Percentiles rank a stretch among this genome's conserved stretches.
Evolutionary conservation across 2,329 filamentous ascomycete species (phyloP).

Genomic region (Fusarium acutatum): DNA sequence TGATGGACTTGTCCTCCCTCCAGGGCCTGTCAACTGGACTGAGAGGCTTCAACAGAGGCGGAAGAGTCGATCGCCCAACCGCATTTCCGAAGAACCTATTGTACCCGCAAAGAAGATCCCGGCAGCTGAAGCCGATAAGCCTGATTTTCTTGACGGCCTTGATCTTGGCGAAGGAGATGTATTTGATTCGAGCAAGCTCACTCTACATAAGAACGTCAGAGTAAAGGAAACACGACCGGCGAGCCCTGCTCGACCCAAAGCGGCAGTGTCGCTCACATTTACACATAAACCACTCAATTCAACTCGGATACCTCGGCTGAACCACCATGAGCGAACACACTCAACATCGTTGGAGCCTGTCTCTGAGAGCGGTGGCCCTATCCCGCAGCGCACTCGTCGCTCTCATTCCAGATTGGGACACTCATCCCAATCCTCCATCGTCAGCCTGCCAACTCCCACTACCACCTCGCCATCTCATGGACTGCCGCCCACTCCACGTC

Average conservation of each 20-base stretch:
- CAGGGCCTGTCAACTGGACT: slow-evolving; percentile 83
- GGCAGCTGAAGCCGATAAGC: slow-evolving; percentile 59
- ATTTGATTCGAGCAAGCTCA: slow-evolving; percentile 82
- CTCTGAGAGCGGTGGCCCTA: slow-evolving; percentile 84
- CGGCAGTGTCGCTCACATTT: slow-evolving; percentile 88
- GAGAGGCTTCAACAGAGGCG: slow-evolving; percentile 79
- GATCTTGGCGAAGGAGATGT: slow-evolving; percentile 86
- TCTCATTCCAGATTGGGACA: slow-evolving; percentile 75
- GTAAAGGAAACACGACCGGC: slow-evolving; percentile 76
- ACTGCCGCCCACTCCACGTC: slow-evolving; percentile 67
- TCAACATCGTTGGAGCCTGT: slow-evolving; percentile 86
- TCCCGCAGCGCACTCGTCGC: slow-evolving; percentile 64
- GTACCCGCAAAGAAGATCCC: slow-evolving; percentile 44
- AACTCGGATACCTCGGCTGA: slow-evolving; percentile 83
- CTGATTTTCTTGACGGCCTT: slow-evolving; percentile 86
- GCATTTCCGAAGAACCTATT: slow-evolving; percentile 52
- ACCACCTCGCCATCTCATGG: slow-evolving; percentile 64
- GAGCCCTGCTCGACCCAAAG: slow-evolving; percentile 76
- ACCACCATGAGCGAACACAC: slow-evolving; percentile 74
- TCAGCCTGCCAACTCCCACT: slow-evolving; percentile 69
- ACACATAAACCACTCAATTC: slow-evolving; percentile 73
- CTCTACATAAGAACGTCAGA: slow-evolving; percentile 90
- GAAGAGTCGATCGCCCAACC: slow-evolving; percentile 65
- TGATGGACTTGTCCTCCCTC: slow-evolving; percentile 86
- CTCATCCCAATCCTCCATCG: slow-evolving; percentile 73